Base-by-base conservation (phyloP, 257 asterid genomes). In the Jacaranda copaia region DNA sequence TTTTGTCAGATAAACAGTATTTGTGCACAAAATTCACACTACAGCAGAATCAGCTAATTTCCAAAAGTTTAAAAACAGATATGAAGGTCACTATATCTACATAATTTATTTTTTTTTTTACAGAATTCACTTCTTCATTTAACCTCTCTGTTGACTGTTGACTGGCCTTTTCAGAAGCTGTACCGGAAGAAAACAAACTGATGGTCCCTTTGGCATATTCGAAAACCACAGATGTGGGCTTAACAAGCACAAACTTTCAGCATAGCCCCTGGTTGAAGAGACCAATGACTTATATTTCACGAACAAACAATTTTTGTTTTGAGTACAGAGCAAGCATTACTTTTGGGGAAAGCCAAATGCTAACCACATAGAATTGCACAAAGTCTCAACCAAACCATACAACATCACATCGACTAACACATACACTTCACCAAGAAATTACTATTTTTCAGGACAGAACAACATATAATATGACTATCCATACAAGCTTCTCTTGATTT, bases 401-500 rank as follows among this genome's bases (percentile, higher is more conserved):
- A 38, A 16, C 49, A 15, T 59, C 20, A 57, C 45, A 40, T n/a
- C 9, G 40, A 65, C 12, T 32, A 25, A 7, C 56, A 62, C 8
- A 42, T 38, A 55, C 46, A 74, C 15, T 53, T 36, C 15, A 36
- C 25, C 55, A 62, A 14, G 70, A 70, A 19, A 38, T 38, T 46
- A 11, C 16, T 19, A 25, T 35, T 59, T 13, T 77, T 5, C 58
- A 56, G 51, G 11, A 64, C 43, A 5, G n/a, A 67, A 49, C 14
- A 67, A 7, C 65, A 60, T 8, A 68, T 16, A 65, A 15, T 74
- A 11, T 6, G 48, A 61, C 40, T 10, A 66, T 3, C 6, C 14
- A 56, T 45, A 38, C 51, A 73, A 56, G 75, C 57, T 42, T 18
- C 6, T 72, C 65, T 69, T 51, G 60, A 61, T 80, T 69, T 61